A percentile compares a stretch with the other conserved stretches of the same genome.
Conservation (phyloP, 192 early-diverging fungal genomes). For the Linderina pennispora region DNA sequence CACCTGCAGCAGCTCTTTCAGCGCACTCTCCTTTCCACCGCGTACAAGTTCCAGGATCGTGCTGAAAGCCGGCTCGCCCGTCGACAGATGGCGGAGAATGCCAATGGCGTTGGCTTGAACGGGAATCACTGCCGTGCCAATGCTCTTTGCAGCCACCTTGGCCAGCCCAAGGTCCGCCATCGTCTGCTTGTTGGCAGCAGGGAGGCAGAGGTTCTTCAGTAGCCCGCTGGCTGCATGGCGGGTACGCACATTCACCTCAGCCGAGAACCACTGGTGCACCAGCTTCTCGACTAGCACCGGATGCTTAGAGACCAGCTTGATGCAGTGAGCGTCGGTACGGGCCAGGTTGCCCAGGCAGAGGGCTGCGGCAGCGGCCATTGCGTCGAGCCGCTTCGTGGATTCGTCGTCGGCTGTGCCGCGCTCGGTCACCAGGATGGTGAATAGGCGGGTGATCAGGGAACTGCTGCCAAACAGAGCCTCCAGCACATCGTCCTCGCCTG, state of each 20-base stretch:
- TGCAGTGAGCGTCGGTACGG: constrained; percentile 61
- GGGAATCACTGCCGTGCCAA: constrained; percentile 36
- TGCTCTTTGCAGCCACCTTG: constrained; percentile 4
- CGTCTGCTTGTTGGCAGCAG: constrained; percentile 18
- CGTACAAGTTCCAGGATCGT: constrained; percentile 5
- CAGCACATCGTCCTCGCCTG: constrained; percentile 38
- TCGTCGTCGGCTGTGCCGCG: neutral
- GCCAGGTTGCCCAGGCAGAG: constrained; percentile 68
- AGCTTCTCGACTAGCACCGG: constrained; percentile 47
- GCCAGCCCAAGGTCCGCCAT: constrained; percentile 19
- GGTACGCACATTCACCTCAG: constrained; percentile 29
- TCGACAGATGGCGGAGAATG: constrained; percentile 30
- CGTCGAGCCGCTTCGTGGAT: constrained; percentile 2
- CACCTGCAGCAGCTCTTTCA: constrained; percentile 11
- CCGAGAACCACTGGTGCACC: constrained; percentile 47
- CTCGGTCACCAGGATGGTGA: constrained; percentile 8
- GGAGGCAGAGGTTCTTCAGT: constrained; percentile 62
- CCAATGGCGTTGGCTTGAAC: constrained; percentile 39
- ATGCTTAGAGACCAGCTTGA: constrained; percentile 52
- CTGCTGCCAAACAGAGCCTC: constrained; percentile 20
- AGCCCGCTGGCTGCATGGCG: constrained; percentile 59
- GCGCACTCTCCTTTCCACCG: constrained; percentile 3
- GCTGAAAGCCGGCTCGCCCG: neutral
- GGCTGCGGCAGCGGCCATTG: constrained; percentile 45
- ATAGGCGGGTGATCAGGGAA: constrained; percentile 8